phyloP scores from a whole-genome alignment of 345 rosid genomes.

The Erodium maritimum region DNA sequence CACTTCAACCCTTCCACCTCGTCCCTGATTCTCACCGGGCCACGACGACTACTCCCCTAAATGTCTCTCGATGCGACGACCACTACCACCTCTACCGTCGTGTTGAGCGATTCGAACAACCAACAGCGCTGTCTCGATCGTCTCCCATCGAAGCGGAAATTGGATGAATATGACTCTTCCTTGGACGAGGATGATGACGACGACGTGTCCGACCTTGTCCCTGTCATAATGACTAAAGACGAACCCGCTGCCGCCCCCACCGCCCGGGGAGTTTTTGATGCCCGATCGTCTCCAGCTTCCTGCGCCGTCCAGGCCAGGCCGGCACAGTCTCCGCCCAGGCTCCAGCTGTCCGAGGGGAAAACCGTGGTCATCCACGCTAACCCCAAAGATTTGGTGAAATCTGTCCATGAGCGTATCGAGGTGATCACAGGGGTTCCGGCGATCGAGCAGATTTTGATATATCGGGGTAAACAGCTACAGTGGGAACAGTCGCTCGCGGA shows the following conservation, averaged over 20 bases:
- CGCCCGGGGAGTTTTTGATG: slow-evolving; percentile 2
- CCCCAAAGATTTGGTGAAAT: slow-evolving; percentile 45
- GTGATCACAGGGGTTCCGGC: slow-evolving; percentile 49
- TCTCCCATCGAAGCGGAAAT: slow-evolving; percentile 48
- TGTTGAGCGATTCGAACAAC: slow-evolving; percentile 12
- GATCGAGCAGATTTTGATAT: slow-evolving; percentile 52
- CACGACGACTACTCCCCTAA: slow-evolving; percentile 19
- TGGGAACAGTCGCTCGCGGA: slow-evolving; percentile 51
- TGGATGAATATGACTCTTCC: slow-evolving; percentile 44
- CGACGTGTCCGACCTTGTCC: slow-evolving; percentile 20
- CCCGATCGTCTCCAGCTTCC: slow-evolving; percentile 11
- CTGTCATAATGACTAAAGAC: slow-evolving; percentile 49
- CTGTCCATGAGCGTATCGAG: slow-evolving; percentile 43
- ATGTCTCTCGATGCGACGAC: neutral
- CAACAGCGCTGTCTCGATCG: slow-evolving; percentile 5
- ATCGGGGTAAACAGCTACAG: slow-evolving; percentile 71
- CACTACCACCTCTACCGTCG: slow-evolving; percentile 7
- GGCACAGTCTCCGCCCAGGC: slow-evolving; percentile 16
- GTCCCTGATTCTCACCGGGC: slow-evolving; percentile 17
- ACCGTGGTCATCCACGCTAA: slow-evolving; percentile 65
- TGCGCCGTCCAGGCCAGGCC: slow-evolving; percentile 1
- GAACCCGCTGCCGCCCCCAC: slow-evolving; percentile 15
- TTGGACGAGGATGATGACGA: slow-evolving; percentile 31
- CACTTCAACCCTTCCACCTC: slow-evolving; percentile 24
- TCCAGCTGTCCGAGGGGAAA: slow-evolving; percentile 66